Percentiles rank a stretch among this genome's conserved stretches.
Conservation (phyloP, 331 rosid species). For the Cydonia oblonga region DNA sequence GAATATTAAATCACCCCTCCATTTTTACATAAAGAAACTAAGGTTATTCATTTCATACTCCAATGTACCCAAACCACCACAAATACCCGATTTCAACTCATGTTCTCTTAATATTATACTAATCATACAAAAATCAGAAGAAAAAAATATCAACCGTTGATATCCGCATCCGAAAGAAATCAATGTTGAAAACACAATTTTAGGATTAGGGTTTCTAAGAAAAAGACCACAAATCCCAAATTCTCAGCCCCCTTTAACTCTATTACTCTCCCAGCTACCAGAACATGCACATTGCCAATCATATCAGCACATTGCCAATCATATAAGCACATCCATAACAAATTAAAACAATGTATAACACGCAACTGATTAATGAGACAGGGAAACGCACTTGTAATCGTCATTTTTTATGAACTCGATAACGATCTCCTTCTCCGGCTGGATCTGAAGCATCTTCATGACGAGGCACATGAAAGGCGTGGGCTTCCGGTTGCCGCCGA, state of each 20-base stretch:
- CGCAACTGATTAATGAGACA: not conserved
- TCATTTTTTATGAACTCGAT: slow-evolving; percentile 91
- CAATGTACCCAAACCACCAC: not conserved
- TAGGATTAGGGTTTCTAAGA: not conserved
- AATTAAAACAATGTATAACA: not conserved
- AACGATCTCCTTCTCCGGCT: slow-evolving; percentile 95
- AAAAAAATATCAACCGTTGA: not conserved
- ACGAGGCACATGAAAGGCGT: slow-evolving; percentile 95
- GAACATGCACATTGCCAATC: not conserved
- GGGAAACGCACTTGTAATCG: slow-evolving; percentile 63
- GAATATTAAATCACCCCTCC: not conserved
- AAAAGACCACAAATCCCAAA: not conserved
- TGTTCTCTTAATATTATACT: not conserved
- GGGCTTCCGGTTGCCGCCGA: slow-evolving; percentile 87
- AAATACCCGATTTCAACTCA: not conserved
- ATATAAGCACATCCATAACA: not conserved
- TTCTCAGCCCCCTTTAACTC: not conserved
- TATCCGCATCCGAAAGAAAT: not conserved
- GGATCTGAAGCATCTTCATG: slow-evolving; percentile 97
- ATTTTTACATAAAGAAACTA: not conserved
- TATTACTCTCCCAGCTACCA: not conserved
- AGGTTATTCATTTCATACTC: not conserved
- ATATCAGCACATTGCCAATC: not conserved
- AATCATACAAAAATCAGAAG: not conserved
- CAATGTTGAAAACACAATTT: not conserved